Conservation (phyloP, 164 flowering plant species). For the Annona squamosa region DNA sequence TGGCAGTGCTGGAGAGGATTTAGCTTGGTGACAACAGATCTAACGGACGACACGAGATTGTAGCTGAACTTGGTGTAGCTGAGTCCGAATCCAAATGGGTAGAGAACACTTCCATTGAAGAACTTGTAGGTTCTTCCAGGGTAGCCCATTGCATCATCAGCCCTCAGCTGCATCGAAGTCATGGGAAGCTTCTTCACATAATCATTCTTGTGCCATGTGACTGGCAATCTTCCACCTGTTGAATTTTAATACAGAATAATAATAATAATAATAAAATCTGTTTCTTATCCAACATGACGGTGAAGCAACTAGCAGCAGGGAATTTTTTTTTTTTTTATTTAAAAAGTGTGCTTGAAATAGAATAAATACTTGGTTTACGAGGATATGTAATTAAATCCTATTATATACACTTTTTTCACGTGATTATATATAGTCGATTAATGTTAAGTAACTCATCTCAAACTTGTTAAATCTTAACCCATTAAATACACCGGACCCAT, state of each 20-base stretch:
- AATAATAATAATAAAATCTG: neutral
- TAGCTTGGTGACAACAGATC: conserved; percentile 1
- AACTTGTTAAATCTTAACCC: too few relatives aligned
- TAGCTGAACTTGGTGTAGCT: conserved; percentile 28
- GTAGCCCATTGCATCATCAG: conserved; percentile 12
- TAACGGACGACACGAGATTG: neutral
- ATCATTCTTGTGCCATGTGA: conserved; percentile 31
- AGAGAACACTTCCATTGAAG: conserved; percentile 26
- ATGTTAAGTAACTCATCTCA: too few relatives aligned
- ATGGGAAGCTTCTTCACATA: conserved; percentile 27
- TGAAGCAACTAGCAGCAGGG: neutral
- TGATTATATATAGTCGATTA: too few relatives aligned
- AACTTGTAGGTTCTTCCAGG: conserved; percentile 50
- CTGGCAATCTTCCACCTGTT: conserved; percentile 37
- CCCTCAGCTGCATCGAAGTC: conserved; percentile 38
- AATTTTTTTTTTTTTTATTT: too few relatives aligned
- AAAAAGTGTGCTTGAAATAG: too few relatives aligned
- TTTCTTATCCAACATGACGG: neutral
- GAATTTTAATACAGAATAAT: neutral
- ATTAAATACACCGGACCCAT: too few relatives aligned
- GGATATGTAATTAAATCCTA: too few relatives aligned
- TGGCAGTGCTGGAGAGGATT: conserved; percentile 8
- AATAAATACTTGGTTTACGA: too few relatives aligned
- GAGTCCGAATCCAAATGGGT: conserved; percentile 33
- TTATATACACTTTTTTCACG: too few relatives aligned